phyloP scores from a whole-genome alignment of 768 basidiomycete genomes.

The Lyophyllum decastes region DNA sequence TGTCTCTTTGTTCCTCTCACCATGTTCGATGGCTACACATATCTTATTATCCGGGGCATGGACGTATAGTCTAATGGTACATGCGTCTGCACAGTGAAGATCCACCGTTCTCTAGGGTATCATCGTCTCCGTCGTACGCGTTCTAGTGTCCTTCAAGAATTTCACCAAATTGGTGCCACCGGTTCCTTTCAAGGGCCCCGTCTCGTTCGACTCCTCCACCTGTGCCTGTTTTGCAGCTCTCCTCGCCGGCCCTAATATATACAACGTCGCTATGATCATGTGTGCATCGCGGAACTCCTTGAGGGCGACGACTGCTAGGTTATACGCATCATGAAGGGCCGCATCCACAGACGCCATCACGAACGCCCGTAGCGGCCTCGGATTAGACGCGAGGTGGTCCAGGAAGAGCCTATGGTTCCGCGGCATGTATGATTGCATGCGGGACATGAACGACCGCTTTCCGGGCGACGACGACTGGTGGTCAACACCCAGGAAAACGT shows the following conservation, averaged over 20 bases:
- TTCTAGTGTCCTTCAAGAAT: slow-evolving; percentile 74
- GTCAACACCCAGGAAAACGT: slow-evolving; percentile 72
- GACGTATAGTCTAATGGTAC: neutral
- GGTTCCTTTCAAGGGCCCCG: slow-evolving; percentile 55
- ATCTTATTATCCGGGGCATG: neutral
- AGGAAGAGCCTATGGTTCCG: slow-evolving; percentile 79
- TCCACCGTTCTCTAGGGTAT: slow-evolving; percentile 4
- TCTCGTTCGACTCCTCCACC: slow-evolving; percentile 24
- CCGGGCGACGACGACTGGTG: slow-evolving; percentile 32
- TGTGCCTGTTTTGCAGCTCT: slow-evolving; percentile 23
- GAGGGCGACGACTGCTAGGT: slow-evolving; percentile 61
- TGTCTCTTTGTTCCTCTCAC: neutral
- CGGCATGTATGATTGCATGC: slow-evolving; percentile 86
- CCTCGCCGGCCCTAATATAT: slow-evolving; percentile 74
- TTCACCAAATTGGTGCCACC: slow-evolving; percentile 79
- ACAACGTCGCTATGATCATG: slow-evolving; percentile 71
- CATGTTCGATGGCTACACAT: neutral
- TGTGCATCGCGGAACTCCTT: slow-evolving; percentile 78
- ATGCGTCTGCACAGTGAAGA: neutral
- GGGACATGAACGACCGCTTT: slow-evolving; percentile 53
- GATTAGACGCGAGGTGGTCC: slow-evolving; percentile 59
- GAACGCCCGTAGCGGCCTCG: slow-evolving; percentile 60
- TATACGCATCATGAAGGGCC: slow-evolving; percentile 56
- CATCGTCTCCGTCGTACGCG: slow-evolving; percentile 56
- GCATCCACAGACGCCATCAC: slow-evolving; percentile 34